Percentiles rank a stretch among this genome's conserved stretches.
Conservation (phyloP, 129 eudicot species). For the Solidago caesia region DNA sequence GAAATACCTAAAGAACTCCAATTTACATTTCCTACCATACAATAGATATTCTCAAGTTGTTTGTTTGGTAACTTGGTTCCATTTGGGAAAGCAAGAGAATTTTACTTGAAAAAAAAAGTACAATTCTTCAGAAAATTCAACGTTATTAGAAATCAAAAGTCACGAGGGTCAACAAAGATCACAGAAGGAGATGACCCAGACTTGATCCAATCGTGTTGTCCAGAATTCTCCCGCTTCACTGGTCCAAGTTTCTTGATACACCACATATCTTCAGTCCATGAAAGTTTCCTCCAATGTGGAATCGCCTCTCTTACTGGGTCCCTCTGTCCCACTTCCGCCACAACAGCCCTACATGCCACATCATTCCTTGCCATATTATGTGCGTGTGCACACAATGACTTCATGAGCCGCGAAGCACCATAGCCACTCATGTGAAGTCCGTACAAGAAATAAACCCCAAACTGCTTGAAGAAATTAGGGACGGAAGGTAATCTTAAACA, state of each 20-base stretch:
- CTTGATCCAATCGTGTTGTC: slow-evolving; percentile 38
- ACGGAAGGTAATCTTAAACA: slow-evolving; percentile 64
- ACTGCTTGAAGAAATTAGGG: slow-evolving; percentile 50
- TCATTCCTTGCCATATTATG: slow-evolving; percentile 60
- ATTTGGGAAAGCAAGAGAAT: no score
- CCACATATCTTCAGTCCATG: slow-evolving; percentile 54
- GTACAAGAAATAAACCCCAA: slow-evolving; percentile 60
- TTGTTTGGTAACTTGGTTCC: no score
- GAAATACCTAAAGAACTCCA: no score
- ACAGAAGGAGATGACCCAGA: slow-evolving; percentile 34
- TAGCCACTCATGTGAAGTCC: slow-evolving; percentile 31
- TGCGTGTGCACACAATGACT: slow-evolving; percentile 27
- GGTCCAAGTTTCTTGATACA: slow-evolving; percentile 56
- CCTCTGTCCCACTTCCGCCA: slow-evolving; percentile 57
- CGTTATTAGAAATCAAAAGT: slow-evolving; percentile 28
- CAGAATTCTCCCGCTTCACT: slow-evolving; percentile 23
- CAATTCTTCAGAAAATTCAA: background rate
- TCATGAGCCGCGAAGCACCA: no score
- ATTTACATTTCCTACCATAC: no score
- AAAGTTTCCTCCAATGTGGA: slow-evolving; percentile 48
- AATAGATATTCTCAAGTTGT: no score
- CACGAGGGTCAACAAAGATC: slow-evolving; percentile 70
- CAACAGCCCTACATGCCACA: slow-evolving; percentile 47
- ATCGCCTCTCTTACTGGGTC: slow-evolving; percentile 58
- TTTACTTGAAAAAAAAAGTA: no score